Base-by-base conservation (phyloP, 1,284 basidiomycete genomes). In the Schizophyllum amplum region DNA sequence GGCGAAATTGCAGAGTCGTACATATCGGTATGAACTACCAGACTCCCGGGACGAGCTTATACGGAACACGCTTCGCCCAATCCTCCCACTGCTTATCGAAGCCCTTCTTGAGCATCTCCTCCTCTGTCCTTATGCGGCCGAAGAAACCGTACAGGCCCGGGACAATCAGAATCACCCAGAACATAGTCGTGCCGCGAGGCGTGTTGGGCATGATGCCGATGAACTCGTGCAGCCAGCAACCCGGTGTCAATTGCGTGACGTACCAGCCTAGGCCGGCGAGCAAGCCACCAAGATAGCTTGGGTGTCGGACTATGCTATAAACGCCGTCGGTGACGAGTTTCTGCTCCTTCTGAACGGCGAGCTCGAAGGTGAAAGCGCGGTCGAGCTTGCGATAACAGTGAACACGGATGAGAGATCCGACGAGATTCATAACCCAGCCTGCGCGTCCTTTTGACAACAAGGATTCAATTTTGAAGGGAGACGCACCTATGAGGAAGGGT, bases 221-320 rank as follows among this genome's bases (percentile, higher is more conserved):
- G 54, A 61, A 62, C 26, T 62, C 61, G 21, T 56, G 52, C 5
- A 52, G 24, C 63, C 63, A 64, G 11, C 58, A 50, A 0, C 63
- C 63, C 1, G 57, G 60, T 1, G 55, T 25, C 21, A 62, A 57
- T 1, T 51, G 49, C 17, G 51, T 53, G 2, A 58, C 13, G 4
- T 24, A 54, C 7, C 50, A 49, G 24, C 63, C 58, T 6, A 55
- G 48, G 20, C 47, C 59, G 2, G 55, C 52, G 25, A 68, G 49
- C 21, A 64, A 7, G 2, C 51, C 55, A 2, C 62, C 63, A 0
- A 61, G 59, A 52, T 70, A 72, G 15, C 67, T 62, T 0, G 71
- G 69, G 52, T 71, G 68, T 0, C 67, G 65, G 5, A 62, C 61
- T 15, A 60, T 25, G n/a, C 47, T 23, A 52, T 60, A 62, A 11